A percentile compares a stretch with the other conserved stretches of the same genome.
phyloP scores from a whole-genome alignment of 106 monocot genomes.

The Cymbidium sinense region DNA sequence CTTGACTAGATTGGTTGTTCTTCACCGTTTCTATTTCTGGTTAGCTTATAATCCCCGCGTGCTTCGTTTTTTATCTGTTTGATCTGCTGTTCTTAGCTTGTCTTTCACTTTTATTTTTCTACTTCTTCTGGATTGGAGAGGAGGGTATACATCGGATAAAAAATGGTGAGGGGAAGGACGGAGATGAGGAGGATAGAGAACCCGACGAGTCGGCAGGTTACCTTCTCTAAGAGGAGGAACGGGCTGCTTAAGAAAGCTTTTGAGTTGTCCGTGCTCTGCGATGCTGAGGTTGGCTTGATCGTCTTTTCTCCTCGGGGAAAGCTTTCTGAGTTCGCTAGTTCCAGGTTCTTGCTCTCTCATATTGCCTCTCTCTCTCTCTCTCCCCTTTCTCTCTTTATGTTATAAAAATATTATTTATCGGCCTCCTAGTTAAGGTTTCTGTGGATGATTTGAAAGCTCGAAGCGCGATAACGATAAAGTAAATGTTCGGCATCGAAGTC shows the following conservation, averaged over 20 bases:
- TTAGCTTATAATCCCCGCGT: not conserved
- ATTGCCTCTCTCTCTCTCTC: not conserved
- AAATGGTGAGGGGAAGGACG: slow-evolving; percentile 9
- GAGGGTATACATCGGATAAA: not conserved
- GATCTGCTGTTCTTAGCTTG: not conserved
- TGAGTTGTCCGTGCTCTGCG: slow-evolving; percentile 10
- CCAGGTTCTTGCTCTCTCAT: not conserved
- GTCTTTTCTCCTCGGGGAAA: slow-evolving; percentile 6
- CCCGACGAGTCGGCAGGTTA: slow-evolving; percentile 6
- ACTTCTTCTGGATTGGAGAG: not conserved
- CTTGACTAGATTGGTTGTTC: not conserved
- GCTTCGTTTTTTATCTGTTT: not conserved
- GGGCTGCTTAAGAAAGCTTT: slow-evolving; percentile 6
- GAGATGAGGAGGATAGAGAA: slow-evolving; percentile 13
- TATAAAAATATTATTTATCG: not conserved
- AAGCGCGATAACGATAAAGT: not conserved
- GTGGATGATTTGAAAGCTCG: not conserved
- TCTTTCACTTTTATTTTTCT: not conserved
- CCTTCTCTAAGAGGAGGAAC: slow-evolving; percentile 1
- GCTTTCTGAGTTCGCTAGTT: slow-evolving; percentile 8
- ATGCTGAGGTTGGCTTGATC: slow-evolving; percentile 6
- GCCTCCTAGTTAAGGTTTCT: not conserved
- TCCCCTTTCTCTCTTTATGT: not conserved
- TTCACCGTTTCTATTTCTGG: not conserved
- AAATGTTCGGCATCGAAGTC: not conserved